These are phyloP conservation scores for Boletus pseudopeckii DNA, from an alignment of 768 basidiomycete genomes.

Conservation along the genomic window DNA sequence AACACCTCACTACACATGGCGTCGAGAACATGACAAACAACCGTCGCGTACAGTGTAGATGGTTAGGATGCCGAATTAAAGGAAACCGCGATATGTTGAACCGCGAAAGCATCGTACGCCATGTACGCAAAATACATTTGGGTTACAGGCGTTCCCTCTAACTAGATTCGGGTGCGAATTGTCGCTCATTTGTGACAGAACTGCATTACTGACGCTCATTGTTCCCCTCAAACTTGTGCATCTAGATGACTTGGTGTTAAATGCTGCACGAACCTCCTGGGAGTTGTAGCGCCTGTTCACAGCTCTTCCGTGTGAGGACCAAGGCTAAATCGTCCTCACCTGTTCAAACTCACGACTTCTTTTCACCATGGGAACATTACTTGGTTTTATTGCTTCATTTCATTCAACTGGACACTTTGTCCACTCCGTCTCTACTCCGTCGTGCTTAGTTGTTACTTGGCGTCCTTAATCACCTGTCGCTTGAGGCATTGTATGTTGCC, in stretches of 20 bases:
- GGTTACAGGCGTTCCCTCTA: constrained; percentile 2
- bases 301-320: no score
- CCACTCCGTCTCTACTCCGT: no score
- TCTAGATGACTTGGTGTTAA: neutral
- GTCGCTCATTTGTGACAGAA: neutral
- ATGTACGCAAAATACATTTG: constrained; percentile 16
- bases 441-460: no score
- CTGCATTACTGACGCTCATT: neutral
- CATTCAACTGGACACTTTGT: no score
- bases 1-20: constrained; percentile 10
- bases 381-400: no score
- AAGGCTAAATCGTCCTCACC: no score
- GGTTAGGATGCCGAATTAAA: constrained; percentile 7
- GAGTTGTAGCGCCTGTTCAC: neutral
- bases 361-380: no score
- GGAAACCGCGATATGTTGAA: neutral
- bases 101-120: constrained; percentile 15
- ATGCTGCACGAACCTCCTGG: neutral
- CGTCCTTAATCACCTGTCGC: no score
- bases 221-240: neutral
- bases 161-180: neutral
- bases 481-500: no score
- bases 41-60: neutral
- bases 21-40: neutral
- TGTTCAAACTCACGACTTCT: no score